Evolutionary conservation across 345 rosid genomes (phyloP).

Genomic region (Salix dunnii): DNA sequence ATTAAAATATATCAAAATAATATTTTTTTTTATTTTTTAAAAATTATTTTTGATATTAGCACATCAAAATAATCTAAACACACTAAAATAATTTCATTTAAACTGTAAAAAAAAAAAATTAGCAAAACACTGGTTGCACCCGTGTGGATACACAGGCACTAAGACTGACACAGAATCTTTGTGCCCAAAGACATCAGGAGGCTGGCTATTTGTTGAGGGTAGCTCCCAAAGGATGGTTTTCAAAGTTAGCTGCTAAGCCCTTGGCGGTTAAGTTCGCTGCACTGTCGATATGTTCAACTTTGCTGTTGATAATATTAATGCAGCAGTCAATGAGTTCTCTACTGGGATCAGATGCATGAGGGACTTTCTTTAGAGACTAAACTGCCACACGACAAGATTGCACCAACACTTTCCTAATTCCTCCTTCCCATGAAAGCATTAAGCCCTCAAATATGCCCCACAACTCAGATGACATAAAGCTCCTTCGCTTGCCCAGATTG

Average conservation of each 20-base stretch:
- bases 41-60: no score
- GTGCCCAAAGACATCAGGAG: not conserved
- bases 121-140: no score
- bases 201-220: not conserved
- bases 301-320: constrained; percentile 34
- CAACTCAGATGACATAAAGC: constrained; percentile 33
- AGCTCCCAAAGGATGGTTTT: not conserved
- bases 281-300: constrained; percentile 11
- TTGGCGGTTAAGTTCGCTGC: constrained; percentile 40
- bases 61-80: no score
- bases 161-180: no score
- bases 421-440: constrained; percentile 39
- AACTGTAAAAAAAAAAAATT: no score
- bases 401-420: constrained; percentile 39
- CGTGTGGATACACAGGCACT: no score
- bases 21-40: no score
- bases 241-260: constrained; percentile 33
- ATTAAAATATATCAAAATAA: no score
- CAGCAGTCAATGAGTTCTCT: constrained; percentile 31
- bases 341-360: constrained; percentile 16
- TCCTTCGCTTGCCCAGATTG: constrained; percentile 15
- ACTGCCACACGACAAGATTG: constrained; percentile 32
- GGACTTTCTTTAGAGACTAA: constrained; percentile 23
- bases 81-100: no score
- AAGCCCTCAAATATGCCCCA: constrained; percentile 53